Evolutionary conservation across 192 early-diverging fungal species (phyloP).

Genomic region (Backusella westeae): DNA sequence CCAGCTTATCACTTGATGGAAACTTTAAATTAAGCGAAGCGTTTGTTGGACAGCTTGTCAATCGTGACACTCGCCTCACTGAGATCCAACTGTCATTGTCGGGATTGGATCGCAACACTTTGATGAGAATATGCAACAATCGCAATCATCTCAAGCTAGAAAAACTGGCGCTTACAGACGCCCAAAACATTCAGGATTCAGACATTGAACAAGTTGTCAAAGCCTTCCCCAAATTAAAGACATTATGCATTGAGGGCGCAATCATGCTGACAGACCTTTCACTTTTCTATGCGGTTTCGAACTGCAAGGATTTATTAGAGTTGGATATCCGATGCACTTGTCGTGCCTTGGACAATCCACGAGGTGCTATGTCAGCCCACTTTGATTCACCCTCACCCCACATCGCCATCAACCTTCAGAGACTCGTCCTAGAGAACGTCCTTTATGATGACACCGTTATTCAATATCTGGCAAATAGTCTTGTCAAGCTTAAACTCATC

Average conservation of each 20-base stretch:
- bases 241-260: background rate
- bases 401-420: background rate
- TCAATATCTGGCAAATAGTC: background rate
- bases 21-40: background rate
- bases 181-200: slow-evolving; percentile 12
- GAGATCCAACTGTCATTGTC: slow-evolving; percentile 5
- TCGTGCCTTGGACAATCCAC: background rate
- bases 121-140: background rate
- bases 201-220: background rate
- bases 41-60: background rate
- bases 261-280: background rate
- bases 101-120: background rate
- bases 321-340: background rate
- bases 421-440: background rate
- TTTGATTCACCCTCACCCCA: background rate
- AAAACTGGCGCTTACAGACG: slow-evolving; percentile 23
- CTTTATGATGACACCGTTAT: background rate
- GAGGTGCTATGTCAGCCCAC: too few relatives aligned
- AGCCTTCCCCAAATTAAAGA: background rate
- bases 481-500: background rate
- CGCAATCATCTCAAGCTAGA: background rate
- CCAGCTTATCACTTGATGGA: background rate
- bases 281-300: background rate
- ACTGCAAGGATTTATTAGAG: background rate
- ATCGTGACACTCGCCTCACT: background rate